A percentile compares a stretch with the other conserved stretches of the same genome.
phyloP scores from a whole-genome alignment of 139 green algal species.

The Auxenochlorella pyrenoidosa region DNA sequence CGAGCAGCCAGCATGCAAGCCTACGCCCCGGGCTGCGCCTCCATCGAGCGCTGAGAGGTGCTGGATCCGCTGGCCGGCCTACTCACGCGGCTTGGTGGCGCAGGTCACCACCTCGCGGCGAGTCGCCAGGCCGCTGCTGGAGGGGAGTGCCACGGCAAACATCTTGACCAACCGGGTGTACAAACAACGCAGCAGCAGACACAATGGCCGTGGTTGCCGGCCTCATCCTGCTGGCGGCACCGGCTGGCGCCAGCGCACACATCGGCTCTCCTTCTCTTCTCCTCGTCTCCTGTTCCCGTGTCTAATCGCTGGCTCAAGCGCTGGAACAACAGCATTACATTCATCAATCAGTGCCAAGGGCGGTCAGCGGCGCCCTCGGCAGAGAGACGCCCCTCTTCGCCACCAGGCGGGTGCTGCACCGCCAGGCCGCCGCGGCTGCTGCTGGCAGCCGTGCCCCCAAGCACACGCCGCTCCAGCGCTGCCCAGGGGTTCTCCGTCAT shows the following conservation, averaged over 20 bases:
- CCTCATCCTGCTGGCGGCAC: not conserved
- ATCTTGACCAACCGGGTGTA: not conserved
- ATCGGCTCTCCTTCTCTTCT: no score
- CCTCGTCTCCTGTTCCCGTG: no score
- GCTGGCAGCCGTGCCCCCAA: not conserved
- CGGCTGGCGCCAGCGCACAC: not conserved
- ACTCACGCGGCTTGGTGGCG: constrained; percentile 34
- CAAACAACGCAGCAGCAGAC: not conserved
- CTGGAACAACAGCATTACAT: no score
- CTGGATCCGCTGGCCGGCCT: not conserved
- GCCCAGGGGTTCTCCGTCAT: constrained; percentile 49
- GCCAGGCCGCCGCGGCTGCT: not conserved
- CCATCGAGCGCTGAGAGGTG: no score
- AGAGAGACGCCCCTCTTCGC: not conserved
- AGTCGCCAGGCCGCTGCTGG: not conserved
- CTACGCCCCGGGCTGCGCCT: no score
- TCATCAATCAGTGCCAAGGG: constrained; percentile 42
- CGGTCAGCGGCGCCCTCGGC: constrained; percentile 35
- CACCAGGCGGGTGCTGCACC: not conserved
- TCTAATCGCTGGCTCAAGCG: no score
- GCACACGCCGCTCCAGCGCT: constrained; percentile 22
- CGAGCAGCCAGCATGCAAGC: not conserved
- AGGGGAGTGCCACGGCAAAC: not conserved
- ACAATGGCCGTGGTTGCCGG: not conserved
- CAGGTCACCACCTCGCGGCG: constrained; percentile 15